A percentile compares a stretch with the other conserved stretches of the same genome.
phyloP scores from a whole-genome alignment of 139 green algal species.

The Monoraphidium neglectum region DNA sequence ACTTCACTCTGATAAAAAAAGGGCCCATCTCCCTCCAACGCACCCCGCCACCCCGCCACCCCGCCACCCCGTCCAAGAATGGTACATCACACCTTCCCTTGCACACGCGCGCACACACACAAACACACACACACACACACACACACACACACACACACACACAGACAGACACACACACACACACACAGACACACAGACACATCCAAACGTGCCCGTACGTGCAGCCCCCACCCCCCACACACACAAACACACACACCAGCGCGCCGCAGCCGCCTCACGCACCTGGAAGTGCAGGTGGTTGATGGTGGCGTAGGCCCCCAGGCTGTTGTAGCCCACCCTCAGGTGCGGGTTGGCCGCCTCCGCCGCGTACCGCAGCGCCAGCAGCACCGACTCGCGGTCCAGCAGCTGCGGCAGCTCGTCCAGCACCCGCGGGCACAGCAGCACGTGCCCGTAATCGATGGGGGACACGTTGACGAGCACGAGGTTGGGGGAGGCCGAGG shows the following conservation, averaged over 20 bases:
- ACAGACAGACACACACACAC: not conserved
- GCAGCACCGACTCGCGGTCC: constrained; percentile 54
- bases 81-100: no score
- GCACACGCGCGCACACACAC: no score
- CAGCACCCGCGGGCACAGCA: constrained; percentile 91
- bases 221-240: constrained; percentile 7
- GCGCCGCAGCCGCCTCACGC: not conserved
- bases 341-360: constrained; percentile 92
- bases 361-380: constrained; percentile 89
- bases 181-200: constrained; percentile 19
- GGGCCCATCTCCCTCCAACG: no score
- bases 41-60: no score
- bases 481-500: constrained; percentile 68
- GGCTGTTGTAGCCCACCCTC: constrained; percentile 94
- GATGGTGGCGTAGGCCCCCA: constrained; percentile 98
- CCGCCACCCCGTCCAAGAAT: no score
- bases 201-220: not conserved
- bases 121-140: not conserved
- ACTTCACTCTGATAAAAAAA: no score
- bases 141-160: not conserved
- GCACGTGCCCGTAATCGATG: constrained; percentile 99
- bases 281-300: constrained; percentile 99
- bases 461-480: constrained; percentile 98
- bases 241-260: not conserved
- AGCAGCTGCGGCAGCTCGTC: constrained; percentile 79